Conservation (phyloP, 768 basidiomycete genomes). For the Stropharia rugosoannulata region DNA sequence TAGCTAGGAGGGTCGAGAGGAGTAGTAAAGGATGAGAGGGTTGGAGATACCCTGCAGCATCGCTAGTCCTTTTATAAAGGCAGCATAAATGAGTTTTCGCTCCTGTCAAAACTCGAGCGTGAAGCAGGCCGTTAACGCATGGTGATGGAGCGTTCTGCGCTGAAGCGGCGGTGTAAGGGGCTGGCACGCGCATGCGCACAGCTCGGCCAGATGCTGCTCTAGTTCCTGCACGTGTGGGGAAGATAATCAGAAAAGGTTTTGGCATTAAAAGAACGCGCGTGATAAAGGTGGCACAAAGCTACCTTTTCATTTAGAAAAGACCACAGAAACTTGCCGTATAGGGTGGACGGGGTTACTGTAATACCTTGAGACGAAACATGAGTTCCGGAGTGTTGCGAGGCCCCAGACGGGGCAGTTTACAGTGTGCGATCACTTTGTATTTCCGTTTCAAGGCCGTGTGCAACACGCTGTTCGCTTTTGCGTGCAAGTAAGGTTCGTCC, state of each 20-base stretch:
- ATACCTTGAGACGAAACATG: slow-evolving; percentile 19
- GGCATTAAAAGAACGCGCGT: slow-evolving; percentile 5
- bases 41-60: slow-evolving; percentile 15
- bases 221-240: slow-evolving; percentile 12
- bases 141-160: slow-evolving; percentile 18
- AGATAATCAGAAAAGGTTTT: slow-evolving; percentile 14
- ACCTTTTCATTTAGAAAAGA: slow-evolving; percentile 7
- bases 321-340: slow-evolving; percentile 6
- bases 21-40: slow-evolving; percentile 11
- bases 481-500: slow-evolving; percentile 3
- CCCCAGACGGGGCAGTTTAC: slow-evolving; percentile 4
- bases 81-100: not conserved
- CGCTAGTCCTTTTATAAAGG: slow-evolving; percentile 9
- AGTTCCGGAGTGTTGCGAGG: slow-evolving; percentile 2
- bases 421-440: slow-evolving; percentile 1
- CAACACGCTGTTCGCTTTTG: slow-evolving; percentile 12
- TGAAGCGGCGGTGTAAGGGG: slow-evolving; percentile 13
- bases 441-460: slow-evolving; percentile 3
- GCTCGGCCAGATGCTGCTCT: not conserved
- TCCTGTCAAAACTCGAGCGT: slow-evolving; percentile 8
- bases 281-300: not conserved
- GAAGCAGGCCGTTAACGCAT: slow-evolving; percentile 21
- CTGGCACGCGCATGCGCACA: slow-evolving; percentile 2
- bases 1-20: slow-evolving; percentile 16
- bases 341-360: slow-evolving; percentile 15